Base-by-base conservation (phyloP, 306 rosid species). In the Fragaria nilgerrensis region DNA sequence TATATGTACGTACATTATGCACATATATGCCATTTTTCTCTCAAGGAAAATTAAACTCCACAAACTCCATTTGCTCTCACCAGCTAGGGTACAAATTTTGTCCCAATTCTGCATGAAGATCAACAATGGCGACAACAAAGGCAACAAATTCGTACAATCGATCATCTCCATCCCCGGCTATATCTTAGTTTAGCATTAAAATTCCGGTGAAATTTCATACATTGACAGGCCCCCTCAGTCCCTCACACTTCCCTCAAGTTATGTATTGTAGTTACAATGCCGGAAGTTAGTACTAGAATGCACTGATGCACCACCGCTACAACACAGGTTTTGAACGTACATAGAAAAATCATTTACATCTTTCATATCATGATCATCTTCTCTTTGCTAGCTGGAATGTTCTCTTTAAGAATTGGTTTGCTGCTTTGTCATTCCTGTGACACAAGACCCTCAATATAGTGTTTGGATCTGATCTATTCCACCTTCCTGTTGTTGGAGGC, bases 401-500 rank as follows among this genome's bases (percentile, higher is more conserved):
- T 85, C 88, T 92, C 81, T 95, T 95, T 50, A 95, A 87, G 94
- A 95, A 95, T 34, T 62, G 72, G 59, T 95, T 91, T 17, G 99
- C 94, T 36, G 82, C 36, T 75, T 83, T 79, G 49, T 92, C 99
- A 80, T 91, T 91, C 80, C 98, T 85, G 59, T 91, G 86, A 76
- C 99, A 95, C 83, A 95, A 74, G 4, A 95, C 97, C 73, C 99
- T 90, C 78, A 95, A 72, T 74, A 95, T 89, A 25, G 99, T 90
- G 85, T 95, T 92, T 4, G 99, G 97, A 19, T 95, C 97, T 23
- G 96, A 81, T 75, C 91, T 80, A 39, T 88, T 82, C 99, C 99
- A 95, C 77, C 91, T 83, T 77, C 96, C 98, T 39, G 98, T 91
- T 11, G 97, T 88, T 10, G 99, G 96, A 59, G 99, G 98, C 96